These are phyloP conservation scores for Echites panduratus DNA, from an alignment of 257 asterid genomes.

Conservation along the genomic window DNA sequence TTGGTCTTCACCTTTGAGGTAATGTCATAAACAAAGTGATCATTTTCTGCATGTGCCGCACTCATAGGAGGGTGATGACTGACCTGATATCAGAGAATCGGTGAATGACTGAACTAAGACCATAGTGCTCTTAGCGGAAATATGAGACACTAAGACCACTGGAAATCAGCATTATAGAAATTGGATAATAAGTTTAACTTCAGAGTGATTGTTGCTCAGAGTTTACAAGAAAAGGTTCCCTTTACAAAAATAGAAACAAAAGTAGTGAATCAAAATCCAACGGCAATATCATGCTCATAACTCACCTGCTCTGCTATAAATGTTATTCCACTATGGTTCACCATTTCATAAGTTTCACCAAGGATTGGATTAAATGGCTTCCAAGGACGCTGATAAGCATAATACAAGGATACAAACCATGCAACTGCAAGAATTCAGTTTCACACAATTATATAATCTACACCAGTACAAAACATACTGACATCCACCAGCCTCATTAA, in stretches of 20 bases:
- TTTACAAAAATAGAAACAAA: not conserved
- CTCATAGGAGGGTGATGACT: conserved; percentile 93
- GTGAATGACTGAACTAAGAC: not conserved
- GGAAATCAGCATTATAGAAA: not conserved
- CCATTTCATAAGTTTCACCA: conserved; percentile 92
- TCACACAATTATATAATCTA: not conserved
- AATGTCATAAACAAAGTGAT: conserved; percentile 70
- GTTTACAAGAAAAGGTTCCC: not conserved
- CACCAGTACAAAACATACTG: not conserved
- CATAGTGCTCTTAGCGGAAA: not conserved
- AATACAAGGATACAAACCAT: conserved; percentile 79
- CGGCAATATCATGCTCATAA: not conserved
- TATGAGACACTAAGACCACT: not conserved
- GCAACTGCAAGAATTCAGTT: conserved; percentile 49
- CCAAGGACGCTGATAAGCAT: conserved; percentile 88
- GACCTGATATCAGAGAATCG: conserved; percentile 22
- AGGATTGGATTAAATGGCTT: conserved; percentile 94
- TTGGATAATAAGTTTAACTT: not conserved
- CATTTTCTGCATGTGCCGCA: conserved; percentile 92
- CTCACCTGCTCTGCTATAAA: conserved; percentile 82
- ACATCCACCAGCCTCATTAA: not conserved
- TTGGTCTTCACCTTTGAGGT: conserved; percentile 84
- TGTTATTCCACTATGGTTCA: conserved; percentile 65
- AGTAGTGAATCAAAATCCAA: not conserved
- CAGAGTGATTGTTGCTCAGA: not conserved